These are phyloP conservation scores for Tylopilus subfusipes DNA, from an alignment of 768 basidiomycete genomes.

Conservation along the genomic window DNA sequence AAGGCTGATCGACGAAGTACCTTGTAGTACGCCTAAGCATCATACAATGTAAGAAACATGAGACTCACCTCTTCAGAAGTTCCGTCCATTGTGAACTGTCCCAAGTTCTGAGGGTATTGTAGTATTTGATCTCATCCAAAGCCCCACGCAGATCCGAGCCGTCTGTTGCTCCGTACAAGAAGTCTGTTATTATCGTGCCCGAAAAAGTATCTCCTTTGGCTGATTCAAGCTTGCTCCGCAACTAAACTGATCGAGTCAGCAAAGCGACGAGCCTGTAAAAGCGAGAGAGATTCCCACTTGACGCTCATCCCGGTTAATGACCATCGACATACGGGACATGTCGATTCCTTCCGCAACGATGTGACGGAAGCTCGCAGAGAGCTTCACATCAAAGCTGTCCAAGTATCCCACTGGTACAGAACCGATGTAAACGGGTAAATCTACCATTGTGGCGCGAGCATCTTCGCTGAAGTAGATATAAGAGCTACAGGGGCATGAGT, in stretches of 20 bases:
- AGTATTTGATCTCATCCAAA: slow-evolving; percentile 78
- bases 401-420: slow-evolving; percentile 83
- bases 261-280: not conserved
- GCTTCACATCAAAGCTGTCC: slow-evolving; percentile 62
- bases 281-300: slow-evolving; percentile 46
- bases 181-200: slow-evolving; percentile 71
- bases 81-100: slow-evolving; percentile 69
- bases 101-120: slow-evolving; percentile 66
- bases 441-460: slow-evolving; percentile 63
- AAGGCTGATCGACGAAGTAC: slow-evolving; percentile 71
- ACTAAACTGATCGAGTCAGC: slow-evolving; percentile 37
- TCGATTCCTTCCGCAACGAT: slow-evolving; percentile 78
- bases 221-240: slow-evolving; percentile 81
- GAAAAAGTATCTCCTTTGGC: slow-evolving; percentile 80
- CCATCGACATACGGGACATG: slow-evolving; percentile 84
- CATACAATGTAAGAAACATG: slow-evolving; percentile 3
- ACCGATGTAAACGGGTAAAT: slow-evolving; percentile 73
- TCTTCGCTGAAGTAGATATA: slow-evolving; percentile 85
- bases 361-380: slow-evolving; percentile 64
- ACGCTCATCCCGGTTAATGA: slow-evolving; percentile 84
- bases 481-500: slow-evolving; percentile 46
- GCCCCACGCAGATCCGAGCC: slow-evolving; percentile 72
- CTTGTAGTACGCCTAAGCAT: slow-evolving; percentile 39
- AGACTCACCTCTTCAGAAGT: slow-evolving; percentile 66
- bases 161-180: slow-evolving; percentile 80